These are phyloP conservation scores for Bauhinia variegata DNA, from an alignment of 306 rosid genomes.

Conservation along the genomic window DNA sequence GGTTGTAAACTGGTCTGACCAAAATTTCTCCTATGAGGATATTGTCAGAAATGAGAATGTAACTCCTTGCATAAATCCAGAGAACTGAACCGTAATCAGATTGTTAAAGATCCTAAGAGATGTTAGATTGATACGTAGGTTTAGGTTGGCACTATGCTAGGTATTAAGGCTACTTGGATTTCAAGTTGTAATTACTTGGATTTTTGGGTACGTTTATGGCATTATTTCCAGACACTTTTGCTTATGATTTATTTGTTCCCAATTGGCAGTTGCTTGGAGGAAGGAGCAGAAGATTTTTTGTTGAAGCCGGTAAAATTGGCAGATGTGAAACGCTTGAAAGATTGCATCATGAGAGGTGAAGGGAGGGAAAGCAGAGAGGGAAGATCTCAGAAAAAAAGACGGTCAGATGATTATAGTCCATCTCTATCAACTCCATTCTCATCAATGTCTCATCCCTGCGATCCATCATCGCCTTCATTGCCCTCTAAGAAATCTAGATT, in stretches of 20 bases:
- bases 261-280: constrained; percentile 80
- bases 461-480: constrained; percentile 27
- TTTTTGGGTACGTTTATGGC: too few relatives aligned
- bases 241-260: constrained; percentile 5
- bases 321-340: constrained; percentile 80
- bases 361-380: constrained; percentile 48
- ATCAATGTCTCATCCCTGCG: too few relatives aligned
- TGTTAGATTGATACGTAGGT: neutral
- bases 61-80: neutral
- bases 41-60: neutral
- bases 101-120: neutral
- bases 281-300: constrained; percentile 92
- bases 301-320: constrained; percentile 86
- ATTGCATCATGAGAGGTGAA: constrained; percentile 66
- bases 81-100: neutral
- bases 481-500: constrained; percentile 62
- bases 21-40: neutral
- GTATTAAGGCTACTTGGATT: neutral
- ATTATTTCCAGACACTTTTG: neutral
- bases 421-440: constrained; percentile 35
- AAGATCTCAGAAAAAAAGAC: constrained; percentile 44
- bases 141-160: neutral
- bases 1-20: neutral
- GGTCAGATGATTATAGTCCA: constrained; percentile 41
- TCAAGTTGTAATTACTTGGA: too few relatives aligned